phyloP scores from a whole-genome alignment of 2,329 filamentous ascomycete species.

The Xylaria sp. region DNA sequence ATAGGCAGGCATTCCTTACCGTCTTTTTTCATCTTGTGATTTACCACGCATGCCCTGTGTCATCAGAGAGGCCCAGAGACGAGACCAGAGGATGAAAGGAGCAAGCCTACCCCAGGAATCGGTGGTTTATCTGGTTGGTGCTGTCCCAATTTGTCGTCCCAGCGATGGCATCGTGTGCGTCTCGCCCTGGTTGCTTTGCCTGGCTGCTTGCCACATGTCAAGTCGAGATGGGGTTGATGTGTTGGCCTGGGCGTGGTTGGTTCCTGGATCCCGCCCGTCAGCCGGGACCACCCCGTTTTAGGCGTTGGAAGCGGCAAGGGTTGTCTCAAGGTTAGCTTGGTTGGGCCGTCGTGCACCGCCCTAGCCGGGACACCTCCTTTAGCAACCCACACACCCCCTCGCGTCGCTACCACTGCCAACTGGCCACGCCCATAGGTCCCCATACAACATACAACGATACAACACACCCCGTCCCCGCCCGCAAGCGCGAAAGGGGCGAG shows the following conservation, averaged over 20 bases:
- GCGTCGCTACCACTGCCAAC: slow-evolving; percentile 19
- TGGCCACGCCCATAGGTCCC: slow-evolving; percentile 27
- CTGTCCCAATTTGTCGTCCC: slow-evolving; percentile 35
- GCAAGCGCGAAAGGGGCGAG: slow-evolving; percentile 5
- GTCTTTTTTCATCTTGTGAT: slow-evolving; percentile 37
- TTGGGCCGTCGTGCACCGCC: slow-evolving; percentile 48
- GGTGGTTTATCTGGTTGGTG: slow-evolving; percentile 25
- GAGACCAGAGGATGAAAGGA: slow-evolving; percentile 9
- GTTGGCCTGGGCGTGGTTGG: slow-evolving; percentile 44
- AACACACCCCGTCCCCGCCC: slow-evolving; percentile 19
- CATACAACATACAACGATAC: slow-evolving; percentile 13
- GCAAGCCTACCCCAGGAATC: slow-evolving; percentile 29
- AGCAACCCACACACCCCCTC: slow-evolving; percentile 18
- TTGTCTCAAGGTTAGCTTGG: slow-evolving; percentile 37
- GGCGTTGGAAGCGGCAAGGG: slow-evolving; percentile 41
- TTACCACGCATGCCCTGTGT: slow-evolving; percentile 29
- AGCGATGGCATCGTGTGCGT: slow-evolving; percentile 26
- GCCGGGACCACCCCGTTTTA: slow-evolving; percentile 41
- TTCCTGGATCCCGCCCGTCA: slow-evolving; percentile 37
- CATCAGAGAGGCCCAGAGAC: slow-evolving; percentile 23
- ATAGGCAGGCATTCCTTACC: slow-evolving; percentile 31
- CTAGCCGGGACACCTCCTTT: slow-evolving; percentile 28
- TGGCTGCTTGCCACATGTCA: slow-evolving; percentile 51
- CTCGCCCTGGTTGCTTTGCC: slow-evolving; percentile 41
- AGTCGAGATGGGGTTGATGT: slow-evolving; percentile 46